phyloP scores from a whole-genome alignment of 306 rosid species.

The Trifolium dubium region DNA sequence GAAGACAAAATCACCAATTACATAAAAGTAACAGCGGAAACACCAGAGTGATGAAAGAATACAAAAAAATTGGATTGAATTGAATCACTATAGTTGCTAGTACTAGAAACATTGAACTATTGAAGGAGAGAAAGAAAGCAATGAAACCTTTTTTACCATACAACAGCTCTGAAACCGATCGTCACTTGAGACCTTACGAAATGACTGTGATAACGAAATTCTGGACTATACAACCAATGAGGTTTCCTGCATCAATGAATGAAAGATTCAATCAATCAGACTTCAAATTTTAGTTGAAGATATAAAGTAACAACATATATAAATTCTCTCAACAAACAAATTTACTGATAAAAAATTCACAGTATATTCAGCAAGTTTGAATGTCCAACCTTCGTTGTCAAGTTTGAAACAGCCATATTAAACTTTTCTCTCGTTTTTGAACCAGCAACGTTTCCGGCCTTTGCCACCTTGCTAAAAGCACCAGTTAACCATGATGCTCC shows the following conservation, averaged over 20 bases:
- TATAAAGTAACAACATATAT: not conserved
- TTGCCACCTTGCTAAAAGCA: slow-evolving; percentile 85
- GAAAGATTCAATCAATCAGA: slow-evolving; percentile 1
- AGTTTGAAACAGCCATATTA: slow-evolving; percentile 79
- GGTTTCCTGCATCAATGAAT: slow-evolving; percentile 66
- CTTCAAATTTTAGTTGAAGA: slow-evolving; percentile 15
- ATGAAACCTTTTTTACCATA: not conserved
- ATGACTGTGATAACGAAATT: slow-evolving; percentile 30
- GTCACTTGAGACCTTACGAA: slow-evolving; percentile 18
- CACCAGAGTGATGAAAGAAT: slow-evolving; percentile 45
- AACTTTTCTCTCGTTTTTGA: slow-evolving; percentile 91
- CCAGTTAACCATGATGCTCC: slow-evolving; percentile 92
- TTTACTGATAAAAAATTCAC: not conserved
- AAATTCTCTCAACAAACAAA: slow-evolving; percentile 9
- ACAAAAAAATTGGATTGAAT: slow-evolving; percentile 48
- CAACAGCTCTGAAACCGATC: slow-evolving; percentile 37
- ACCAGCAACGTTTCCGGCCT: slow-evolving; percentile 85
- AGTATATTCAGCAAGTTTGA: slow-evolving; percentile 9
- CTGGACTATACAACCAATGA: slow-evolving; percentile 68
- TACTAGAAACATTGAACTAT: slow-evolving; percentile 12
- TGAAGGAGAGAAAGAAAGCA: slow-evolving; percentile 28
- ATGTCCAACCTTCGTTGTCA: slow-evolving; percentile 72
- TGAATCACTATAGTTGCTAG: slow-evolving; percentile 47
- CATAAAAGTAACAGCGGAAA: slow-evolving; percentile 43
- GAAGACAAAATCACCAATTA: slow-evolving; percentile 30